phyloP scores from a whole-genome alignment of 305 asterid species.

The Nicotiana rustica region DNA sequence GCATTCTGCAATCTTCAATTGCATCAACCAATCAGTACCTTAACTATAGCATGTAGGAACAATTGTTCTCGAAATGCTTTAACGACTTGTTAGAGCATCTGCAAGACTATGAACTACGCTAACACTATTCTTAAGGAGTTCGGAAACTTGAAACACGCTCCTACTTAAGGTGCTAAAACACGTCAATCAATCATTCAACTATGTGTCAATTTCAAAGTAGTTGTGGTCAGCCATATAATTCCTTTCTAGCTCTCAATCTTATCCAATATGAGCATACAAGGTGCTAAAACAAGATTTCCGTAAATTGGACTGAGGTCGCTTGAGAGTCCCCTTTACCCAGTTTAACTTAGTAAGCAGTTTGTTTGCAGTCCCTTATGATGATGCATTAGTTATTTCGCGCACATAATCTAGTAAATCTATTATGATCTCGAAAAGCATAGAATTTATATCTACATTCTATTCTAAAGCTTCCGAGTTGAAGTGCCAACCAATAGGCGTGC shows the following conservation, averaged over 20 bases:
- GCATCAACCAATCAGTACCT: conserved; percentile 11
- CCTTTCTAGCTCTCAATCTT: not conserved
- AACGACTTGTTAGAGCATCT: conserved; percentile 13
- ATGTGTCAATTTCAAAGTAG: not conserved
- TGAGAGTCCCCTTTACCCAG: conserved; percentile 8
- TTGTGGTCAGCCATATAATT: not conserved
- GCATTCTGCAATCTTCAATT: conserved; percentile 85
- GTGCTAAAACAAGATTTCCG: conserved; percentile 5
- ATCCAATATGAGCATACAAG: not conserved
- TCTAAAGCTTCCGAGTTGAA: not conserved
- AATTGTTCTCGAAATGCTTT: not conserved
- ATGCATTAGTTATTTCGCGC: not conserved
- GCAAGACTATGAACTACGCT: not conserved
- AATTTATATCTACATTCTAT: not conserved
- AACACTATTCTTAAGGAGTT: not conserved
- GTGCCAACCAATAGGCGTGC: not conserved
- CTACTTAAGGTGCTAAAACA: conserved; percentile 11
- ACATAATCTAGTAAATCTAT: not conserved
- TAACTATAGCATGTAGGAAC: conserved; percentile 1
- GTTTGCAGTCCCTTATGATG: not conserved
- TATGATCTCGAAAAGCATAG: not conserved
- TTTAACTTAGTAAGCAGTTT: not conserved
- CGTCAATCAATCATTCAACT: conserved; percentile 7
- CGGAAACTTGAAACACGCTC: conserved; percentile 20
- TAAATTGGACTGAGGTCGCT: not conserved